These are phyloP conservation scores for Leucosporidium yakuticum DNA, from an alignment of 768 basidiomycete genomes.

Conservation along the genomic window DNA sequence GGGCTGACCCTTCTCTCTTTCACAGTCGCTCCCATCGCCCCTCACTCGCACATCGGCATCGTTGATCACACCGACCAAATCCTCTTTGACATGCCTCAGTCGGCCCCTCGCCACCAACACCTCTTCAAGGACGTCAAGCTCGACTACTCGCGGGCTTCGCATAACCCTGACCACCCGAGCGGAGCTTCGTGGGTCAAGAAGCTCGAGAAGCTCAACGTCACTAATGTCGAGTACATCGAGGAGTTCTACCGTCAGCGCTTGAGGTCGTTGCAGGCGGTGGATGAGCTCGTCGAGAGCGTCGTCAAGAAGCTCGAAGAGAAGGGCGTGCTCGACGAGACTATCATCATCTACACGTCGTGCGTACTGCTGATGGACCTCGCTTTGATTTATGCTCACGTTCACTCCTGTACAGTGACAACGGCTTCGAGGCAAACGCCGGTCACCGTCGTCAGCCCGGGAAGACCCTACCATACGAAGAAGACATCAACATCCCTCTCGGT, in stretches of 20 bases:
- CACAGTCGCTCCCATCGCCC: constrained; percentile 28
- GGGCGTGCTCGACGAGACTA: constrained; percentile 32
- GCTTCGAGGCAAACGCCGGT: constrained; percentile 22
- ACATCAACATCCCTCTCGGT: constrained; percentile 31
- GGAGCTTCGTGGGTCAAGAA: constrained; percentile 33
- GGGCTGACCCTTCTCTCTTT: background rate
- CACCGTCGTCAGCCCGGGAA: constrained; percentile 37
- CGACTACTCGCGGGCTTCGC: constrained; percentile 4
- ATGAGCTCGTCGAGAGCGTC: constrained; percentile 32
- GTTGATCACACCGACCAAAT: background rate
- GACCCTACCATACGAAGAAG: constrained; percentile 35
- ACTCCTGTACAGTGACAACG: constrained; percentile 28
- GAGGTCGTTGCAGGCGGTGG: constrained; percentile 29
- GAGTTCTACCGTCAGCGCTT: constrained; percentile 31
- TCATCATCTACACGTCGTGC: constrained; percentile 26
- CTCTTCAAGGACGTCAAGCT: constrained; percentile 26
- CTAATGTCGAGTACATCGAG: constrained; percentile 28
- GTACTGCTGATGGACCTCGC: background rate
- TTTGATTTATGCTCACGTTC: background rate
- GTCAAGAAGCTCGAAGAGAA: constrained; percentile 27
- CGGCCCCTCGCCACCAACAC: constrained; percentile 23
- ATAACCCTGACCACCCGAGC: constrained; percentile 15
- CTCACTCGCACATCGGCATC: constrained; percentile 10
- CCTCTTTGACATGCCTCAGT: constrained; percentile 14
- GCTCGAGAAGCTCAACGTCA: constrained; percentile 20